phyloP scores from a whole-genome alignment of 805 yeast genomes.

The Candida ponderosae region DNA sequence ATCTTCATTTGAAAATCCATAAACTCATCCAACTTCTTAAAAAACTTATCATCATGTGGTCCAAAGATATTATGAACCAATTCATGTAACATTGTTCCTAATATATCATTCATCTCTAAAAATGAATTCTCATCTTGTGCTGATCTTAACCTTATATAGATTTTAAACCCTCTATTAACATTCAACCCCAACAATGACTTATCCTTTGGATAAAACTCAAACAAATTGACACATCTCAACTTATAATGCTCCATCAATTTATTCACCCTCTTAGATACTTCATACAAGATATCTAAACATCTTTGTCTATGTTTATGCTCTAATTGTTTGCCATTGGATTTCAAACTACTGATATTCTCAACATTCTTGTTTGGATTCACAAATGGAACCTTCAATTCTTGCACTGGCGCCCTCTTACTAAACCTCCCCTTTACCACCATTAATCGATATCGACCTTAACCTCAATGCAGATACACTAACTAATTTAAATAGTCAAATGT shows the following conservation, averaged over 20 bases:
- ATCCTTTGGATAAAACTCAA: slow-evolving; percentile 78
- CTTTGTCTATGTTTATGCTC: slow-evolving; percentile 26
- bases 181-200: slow-evolving; percentile 68
- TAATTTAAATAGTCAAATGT: too few relatives aligned
- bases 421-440: slow-evolving; percentile 17
- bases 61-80: slow-evolving; percentile 74
- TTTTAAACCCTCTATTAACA: slow-evolving; percentile 68
- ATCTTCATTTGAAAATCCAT: slow-evolving; percentile 32
- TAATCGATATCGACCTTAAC: too few relatives aligned
- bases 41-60: slow-evolving; percentile 72
- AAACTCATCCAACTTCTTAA: slow-evolving; percentile 54
- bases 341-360: slow-evolving; percentile 33
- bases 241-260: slow-evolving; percentile 68
- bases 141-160: slow-evolving; percentile 62
- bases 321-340: slow-evolving; percentile 40
- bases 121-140: slow-evolving; percentile 45
- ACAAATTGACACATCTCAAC: slow-evolving; percentile 57
- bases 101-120: slow-evolving; percentile 52
- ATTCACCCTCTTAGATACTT: slow-evolving; percentile 61
- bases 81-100: slow-evolving; percentile 87
- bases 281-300: slow-evolving; percentile 55
- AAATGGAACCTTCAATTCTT: slow-evolving; percentile 11
- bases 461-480: too few relatives aligned
- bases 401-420: slow-evolving; percentile 7
- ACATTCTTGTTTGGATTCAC: slow-evolving; percentile 22